phyloP scores from a whole-genome alignment of 2,329 filamentous ascomycete species.

The Blumeria graminis region DNA sequence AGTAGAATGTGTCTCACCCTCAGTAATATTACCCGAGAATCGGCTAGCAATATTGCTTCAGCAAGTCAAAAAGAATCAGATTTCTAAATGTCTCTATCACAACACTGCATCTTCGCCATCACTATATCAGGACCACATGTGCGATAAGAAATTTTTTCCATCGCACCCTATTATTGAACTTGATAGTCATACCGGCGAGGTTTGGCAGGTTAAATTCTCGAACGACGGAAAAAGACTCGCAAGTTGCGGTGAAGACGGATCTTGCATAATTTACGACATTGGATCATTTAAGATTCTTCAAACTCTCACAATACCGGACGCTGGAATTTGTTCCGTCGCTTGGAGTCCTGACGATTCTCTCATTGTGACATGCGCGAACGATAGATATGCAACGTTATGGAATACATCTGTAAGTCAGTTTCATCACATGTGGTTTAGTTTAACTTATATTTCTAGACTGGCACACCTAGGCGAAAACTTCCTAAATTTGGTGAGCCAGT shows the following conservation, averaged over 20 bases:
- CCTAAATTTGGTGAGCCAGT: slow-evolving; percentile 61
- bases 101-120: slow-evolving; percentile 59
- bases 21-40: slow-evolving; percentile 89
- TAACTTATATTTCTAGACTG: slow-evolving; percentile 24
- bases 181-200: slow-evolving; percentile 50
- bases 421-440: not conserved
- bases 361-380: slow-evolving; percentile 61
- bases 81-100: slow-evolving; percentile 68
- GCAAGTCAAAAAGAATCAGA: slow-evolving; percentile 64
- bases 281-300: slow-evolving; percentile 39
- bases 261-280: slow-evolving; percentile 65
- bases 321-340: slow-evolving; percentile 52
- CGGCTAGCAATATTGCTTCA: slow-evolving; percentile 60
- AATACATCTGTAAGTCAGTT: slow-evolving; percentile 32
- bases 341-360: slow-evolving; percentile 86
- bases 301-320: slow-evolving; percentile 37
- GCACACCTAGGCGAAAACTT: slow-evolving; percentile 36
- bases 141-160: slow-evolving; percentile 60
- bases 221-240: slow-evolving; percentile 65
- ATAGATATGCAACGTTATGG: slow-evolving; percentile 54
- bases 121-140: slow-evolving; percentile 70
- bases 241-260: slow-evolving; percentile 52
- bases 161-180: slow-evolving; percentile 46
- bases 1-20: slow-evolving; percentile 71
- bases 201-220: slow-evolving; percentile 83